Base-by-base conservation (phyloP, 148 eudicot species). In the Rheum nobile region DNA sequence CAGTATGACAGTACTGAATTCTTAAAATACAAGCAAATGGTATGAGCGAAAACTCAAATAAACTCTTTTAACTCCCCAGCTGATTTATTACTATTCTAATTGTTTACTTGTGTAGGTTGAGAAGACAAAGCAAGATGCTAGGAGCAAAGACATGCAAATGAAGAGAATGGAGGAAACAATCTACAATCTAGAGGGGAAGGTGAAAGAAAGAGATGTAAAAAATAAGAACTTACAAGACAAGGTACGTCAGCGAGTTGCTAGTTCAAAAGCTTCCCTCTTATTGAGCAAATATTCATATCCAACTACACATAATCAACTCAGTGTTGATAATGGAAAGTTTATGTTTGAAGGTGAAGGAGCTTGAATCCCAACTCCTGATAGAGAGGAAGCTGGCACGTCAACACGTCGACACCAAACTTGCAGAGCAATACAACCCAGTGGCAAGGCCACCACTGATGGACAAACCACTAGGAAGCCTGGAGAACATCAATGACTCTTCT, bases 301-400 rank as follows among this genome's bases (percentile, higher is more conserved):
- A 41, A 35, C 10, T 41, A 41, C 24, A n/a, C 1, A 50, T n/a
- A 26, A n/a, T n/a, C n/a, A n/a, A n/a, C n/a, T n/a, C 0, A 50
- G 1, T 50, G 22, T 17, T 73, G 67, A 8, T 21, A 19, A 34
- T 32, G 14, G 26, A 54, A 13, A 17, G 43, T 32, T 4, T 47
- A 48, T 26, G 77, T 59, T 75, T 80, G 72, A 87, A 94, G 98
- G 79, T 94, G 70, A 94, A 94, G 81, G 98, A 94, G 83, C 71
- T 94, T 71, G 98, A 94, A 81, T 81, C 96, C 9, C 97, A 94
- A 61, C 92, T 94, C 43, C 71, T 91, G 80, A 83, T 91, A 28
- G 98, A 94, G 84, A 80, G 98, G 76, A 94, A 85, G 86, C 80
- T 94, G 67, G 98, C 98, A 75, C 77, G 97, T 37, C 98, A 91